phyloP scores from a whole-genome alignment of 2,329 filamentous ascomycete genomes.

The Fusarium chlamydosporum region DNA sequence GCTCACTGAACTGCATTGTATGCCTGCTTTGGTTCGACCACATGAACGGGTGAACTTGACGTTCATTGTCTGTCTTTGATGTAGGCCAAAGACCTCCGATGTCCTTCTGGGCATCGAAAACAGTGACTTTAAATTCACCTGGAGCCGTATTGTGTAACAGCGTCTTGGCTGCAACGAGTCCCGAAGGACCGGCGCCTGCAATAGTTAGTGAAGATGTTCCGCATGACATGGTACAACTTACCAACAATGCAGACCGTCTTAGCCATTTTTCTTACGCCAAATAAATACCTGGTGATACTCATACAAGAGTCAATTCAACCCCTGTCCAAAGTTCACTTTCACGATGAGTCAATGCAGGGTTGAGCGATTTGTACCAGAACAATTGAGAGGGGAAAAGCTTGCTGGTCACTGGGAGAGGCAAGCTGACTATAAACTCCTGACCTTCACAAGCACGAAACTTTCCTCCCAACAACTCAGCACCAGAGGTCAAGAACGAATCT shows the following conservation, averaged over 20 bases:
- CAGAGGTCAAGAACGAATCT: not conserved
- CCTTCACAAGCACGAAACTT: not conserved
- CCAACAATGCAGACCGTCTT: slow-evolving; percentile 61
- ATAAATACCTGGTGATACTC: slow-evolving; percentile 35
- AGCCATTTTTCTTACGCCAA: slow-evolving; percentile 51
- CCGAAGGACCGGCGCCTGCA: slow-evolving; percentile 76
- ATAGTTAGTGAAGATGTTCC: slow-evolving; percentile 12
- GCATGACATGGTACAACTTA: slow-evolving; percentile 39
- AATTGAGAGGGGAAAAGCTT: not conserved
- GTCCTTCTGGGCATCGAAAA: slow-evolving; percentile 76
- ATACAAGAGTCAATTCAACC: slow-evolving; percentile 35
- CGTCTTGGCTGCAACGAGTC: slow-evolving; percentile 79
- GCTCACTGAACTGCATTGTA: slow-evolving; percentile 79
- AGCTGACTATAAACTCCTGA: not conserved
- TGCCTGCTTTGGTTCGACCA: slow-evolving; percentile 82
- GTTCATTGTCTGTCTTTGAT: slow-evolving; percentile 61
- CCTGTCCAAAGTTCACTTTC: slow-evolving; percentile 24
- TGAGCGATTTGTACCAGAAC: slow-evolving; percentile 47
- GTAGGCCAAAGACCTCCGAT: slow-evolving; percentile 86
- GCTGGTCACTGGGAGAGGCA: not conserved
- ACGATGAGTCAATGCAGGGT: slow-evolving; percentile 12
- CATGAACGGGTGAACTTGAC: slow-evolving; percentile 76
- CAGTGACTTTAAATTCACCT: slow-evolving; percentile 73
- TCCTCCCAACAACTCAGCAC: not conserved
- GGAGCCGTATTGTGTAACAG: slow-evolving; percentile 72